A percentile compares a stretch with the other conserved stretches of the same genome.
Evolutionary conservation across 208 protist species (phyloP).

Genomic region (Novymonas esmeraldas): DNA sequence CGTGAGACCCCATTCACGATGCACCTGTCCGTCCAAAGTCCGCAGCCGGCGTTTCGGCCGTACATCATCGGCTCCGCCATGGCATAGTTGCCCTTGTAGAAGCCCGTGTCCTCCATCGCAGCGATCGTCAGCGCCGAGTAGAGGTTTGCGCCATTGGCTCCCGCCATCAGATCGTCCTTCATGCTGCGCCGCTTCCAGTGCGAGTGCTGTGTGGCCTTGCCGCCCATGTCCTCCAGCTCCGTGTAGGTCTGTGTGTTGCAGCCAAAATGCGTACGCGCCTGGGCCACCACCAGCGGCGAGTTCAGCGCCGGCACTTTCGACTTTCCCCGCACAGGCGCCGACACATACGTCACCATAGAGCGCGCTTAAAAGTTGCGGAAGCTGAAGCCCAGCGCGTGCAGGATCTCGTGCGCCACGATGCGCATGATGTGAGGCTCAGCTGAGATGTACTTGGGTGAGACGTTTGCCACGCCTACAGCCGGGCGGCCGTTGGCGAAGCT

Average conservation of each 20-base stretch:
- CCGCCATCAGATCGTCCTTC: conserved; percentile 87
- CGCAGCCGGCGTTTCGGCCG: conserved; percentile 64
- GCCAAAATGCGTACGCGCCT: conserved; percentile 36
- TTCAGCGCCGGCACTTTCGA: background rate
- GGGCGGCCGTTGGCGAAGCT: too few relatives aligned
- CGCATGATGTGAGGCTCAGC: too few relatives aligned
- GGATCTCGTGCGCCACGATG: too few relatives aligned
- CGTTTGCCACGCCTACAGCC: too few relatives aligned
- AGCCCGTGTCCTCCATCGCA: conserved; percentile 76
- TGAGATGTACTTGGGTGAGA: too few relatives aligned
- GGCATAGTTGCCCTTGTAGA: conserved; percentile 72
- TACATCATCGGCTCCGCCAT: conserved; percentile 72
- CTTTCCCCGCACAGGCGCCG: too few relatives aligned
- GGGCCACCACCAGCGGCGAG: background rate
- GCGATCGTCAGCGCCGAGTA: conserved; percentile 84
- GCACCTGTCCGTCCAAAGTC: conserved; percentile 52
- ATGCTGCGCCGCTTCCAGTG: conserved; percentile 88
- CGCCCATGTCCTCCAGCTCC: conserved; percentile 73
- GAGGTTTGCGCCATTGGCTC: conserved; percentile 21
- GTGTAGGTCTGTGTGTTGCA: conserved; percentile 57
- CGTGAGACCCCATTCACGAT: conserved; percentile 32
- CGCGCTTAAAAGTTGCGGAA: too few relatives aligned
- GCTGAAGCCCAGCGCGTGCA: too few relatives aligned
- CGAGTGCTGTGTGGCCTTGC: conserved; percentile 23
- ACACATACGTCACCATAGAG: too few relatives aligned